These are phyloP conservation scores for Penicillium ucsense DNA, from an alignment of 495 filamentous ascomycete genomes.

Conservation along the genomic window DNA sequence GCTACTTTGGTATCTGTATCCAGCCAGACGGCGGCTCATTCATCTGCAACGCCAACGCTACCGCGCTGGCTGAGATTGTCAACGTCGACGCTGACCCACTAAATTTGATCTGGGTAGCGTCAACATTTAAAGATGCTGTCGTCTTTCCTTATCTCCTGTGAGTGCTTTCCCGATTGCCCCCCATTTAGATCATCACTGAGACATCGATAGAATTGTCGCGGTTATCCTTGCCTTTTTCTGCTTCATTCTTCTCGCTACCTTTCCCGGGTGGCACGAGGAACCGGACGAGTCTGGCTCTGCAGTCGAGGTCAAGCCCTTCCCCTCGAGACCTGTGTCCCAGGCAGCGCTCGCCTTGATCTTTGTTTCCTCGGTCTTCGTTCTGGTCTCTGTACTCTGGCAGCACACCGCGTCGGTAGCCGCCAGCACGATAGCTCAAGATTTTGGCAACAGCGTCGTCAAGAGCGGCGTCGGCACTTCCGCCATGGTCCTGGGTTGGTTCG, in stretches of 20 bases:
- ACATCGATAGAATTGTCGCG: conserved; percentile 47
- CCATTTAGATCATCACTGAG: conserved; percentile 1
- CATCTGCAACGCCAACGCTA: conserved; percentile 60
- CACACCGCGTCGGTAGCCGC: conserved; percentile 94
- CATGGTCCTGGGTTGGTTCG: conserved; percentile 97
- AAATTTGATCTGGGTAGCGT: conserved; percentile 63
- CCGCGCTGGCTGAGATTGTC: conserved; percentile 51
- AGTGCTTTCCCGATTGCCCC: conserved; percentile 9
- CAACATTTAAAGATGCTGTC: conserved; percentile 62
- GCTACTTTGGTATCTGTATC: conserved; percentile 64
- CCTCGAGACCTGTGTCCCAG: conserved; percentile 58
- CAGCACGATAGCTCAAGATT: conserved; percentile 82
- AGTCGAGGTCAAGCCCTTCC: conserved; percentile 57
- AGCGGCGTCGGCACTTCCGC: conserved; percentile 84
- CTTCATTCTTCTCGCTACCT: conserved; percentile 61
- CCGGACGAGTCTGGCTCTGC: conserved; percentile 43
- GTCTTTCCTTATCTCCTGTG: conserved; percentile 63
- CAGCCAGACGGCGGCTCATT: conserved; percentile 52
- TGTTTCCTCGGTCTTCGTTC: conserved; percentile 58
- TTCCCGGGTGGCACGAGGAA: conserved; percentile 66
- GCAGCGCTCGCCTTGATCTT: conserved; percentile 58
- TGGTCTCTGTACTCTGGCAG: conserved; percentile 60
- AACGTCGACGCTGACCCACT: conserved; percentile 58
- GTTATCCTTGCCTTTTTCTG: conserved; percentile 61
- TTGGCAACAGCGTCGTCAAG: conserved; percentile 87